phyloP scores from a whole-genome alignment of 2,329 filamentous ascomycete species.

The Penicillium digitatum region DNA sequence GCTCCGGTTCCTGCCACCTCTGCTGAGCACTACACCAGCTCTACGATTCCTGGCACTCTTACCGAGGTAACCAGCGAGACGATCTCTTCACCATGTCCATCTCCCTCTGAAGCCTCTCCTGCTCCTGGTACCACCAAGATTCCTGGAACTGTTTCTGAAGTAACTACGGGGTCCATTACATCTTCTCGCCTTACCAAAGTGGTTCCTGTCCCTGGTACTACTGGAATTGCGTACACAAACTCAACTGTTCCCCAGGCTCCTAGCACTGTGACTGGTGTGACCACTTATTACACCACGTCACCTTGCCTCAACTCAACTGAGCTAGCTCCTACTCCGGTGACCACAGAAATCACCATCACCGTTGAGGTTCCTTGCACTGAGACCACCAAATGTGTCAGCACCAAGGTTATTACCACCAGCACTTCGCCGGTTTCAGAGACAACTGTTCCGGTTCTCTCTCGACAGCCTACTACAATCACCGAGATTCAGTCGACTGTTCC shows the following conservation, averaged over 20 bases:
- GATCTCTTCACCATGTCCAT: too few species aligned
- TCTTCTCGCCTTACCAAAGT: conserved; percentile 1
- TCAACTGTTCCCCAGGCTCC: background rate
- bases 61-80: background rate
- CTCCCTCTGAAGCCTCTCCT: too few species aligned
- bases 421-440: background rate
- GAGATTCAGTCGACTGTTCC: background rate
- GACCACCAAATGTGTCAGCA: conserved; percentile 4
- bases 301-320: background rate
- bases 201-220: background rate
- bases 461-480: background rate
- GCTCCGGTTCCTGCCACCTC: background rate
- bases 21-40: background rate
- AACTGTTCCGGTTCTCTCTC: background rate
- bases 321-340: background rate
- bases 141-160: background rate
- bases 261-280: background rate
- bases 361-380: conserved; percentile 5
- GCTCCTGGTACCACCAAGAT: background rate
- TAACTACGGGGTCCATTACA: background rate
- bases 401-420: background rate
- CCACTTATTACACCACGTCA: background rate
- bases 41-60: background rate
- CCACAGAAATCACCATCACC: background rate
- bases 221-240: conserved; percentile 1